Conservation (phyloP, 1,139 yeast species). For the Debaryomyces psychrophilus region DNA sequence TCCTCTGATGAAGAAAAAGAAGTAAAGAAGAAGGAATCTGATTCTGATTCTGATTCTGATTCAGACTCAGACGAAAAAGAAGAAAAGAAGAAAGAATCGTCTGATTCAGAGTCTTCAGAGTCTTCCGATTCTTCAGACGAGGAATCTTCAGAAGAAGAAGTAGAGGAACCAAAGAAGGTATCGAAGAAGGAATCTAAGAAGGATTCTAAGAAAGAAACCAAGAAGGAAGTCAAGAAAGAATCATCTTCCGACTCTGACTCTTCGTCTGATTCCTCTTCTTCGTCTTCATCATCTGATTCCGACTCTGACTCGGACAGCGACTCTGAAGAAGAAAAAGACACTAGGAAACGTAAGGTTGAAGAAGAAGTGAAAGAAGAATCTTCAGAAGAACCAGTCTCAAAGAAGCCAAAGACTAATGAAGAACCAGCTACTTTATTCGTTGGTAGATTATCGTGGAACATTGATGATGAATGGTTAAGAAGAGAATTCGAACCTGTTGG, state of each 20-base stretch:
- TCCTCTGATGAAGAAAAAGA: constrained; percentile 22
- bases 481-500: constrained; percentile 83
- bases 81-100: constrained; percentile 17
- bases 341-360: constrained; percentile 42
- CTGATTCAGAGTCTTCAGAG: background rate
- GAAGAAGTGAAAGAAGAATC: constrained; percentile 30
- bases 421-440: constrained; percentile 91
- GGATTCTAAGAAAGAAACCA: constrained; percentile 6
- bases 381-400: constrained; percentile 37
- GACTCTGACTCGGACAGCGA: constrained; percentile 21
- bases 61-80: constrained; percentile 19
- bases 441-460: constrained; percentile 96
- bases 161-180: constrained; percentile 7
- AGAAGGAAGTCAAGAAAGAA: constrained; percentile 8
- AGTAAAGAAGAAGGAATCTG: constrained; percentile 25
- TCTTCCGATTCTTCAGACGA: background rate
- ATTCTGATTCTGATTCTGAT: constrained; percentile 31
- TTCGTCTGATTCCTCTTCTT: constrained; percentile 26
- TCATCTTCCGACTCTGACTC: constrained; percentile 23
- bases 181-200: constrained; percentile 15
- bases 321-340: constrained; percentile 27
- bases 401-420: constrained; percentile 39
- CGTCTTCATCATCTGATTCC: constrained; percentile 31
- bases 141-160: background rate
- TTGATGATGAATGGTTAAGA: constrained; percentile 92